Percentiles rank a stretch among this genome's conserved stretches.
These are phyloP conservation scores for Cordyceps cicadae DNA, from an alignment of 2,329 filamentous ascomycete genomes.

Conservation along the genomic window DNA sequence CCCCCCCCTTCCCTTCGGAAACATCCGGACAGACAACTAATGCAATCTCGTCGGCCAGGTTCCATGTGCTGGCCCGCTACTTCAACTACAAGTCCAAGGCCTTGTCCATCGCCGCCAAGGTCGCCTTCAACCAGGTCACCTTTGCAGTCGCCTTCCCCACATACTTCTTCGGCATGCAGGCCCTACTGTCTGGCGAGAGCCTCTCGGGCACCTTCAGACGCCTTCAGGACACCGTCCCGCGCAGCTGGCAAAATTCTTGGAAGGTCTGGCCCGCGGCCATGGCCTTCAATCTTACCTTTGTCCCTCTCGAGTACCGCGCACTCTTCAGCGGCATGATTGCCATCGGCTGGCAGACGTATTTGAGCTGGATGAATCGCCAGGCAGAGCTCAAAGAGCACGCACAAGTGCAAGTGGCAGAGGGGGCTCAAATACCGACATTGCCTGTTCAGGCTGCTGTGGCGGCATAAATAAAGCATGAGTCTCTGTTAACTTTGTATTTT, in stretches of 20 bases:
- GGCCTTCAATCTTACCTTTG: conserved; percentile 78
- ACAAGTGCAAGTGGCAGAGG: background rate
- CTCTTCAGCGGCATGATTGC: conserved; percentile 73
- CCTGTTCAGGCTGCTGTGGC: background rate
- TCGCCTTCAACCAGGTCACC: conserved; percentile 66
- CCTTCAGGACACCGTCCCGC: conserved; percentile 66
- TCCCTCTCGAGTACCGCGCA: conserved; percentile 69
- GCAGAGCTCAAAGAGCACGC: conserved; percentile 45
- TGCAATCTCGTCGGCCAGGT: conserved; percentile 39
- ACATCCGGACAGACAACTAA: background rate
- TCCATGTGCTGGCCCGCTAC: conserved; percentile 66
- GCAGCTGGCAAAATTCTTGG: conserved; percentile 66
- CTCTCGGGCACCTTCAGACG: conserved; percentile 58
- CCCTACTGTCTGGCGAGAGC: conserved; percentile 61
- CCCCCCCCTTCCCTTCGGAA: background rate
- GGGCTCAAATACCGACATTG: background rate
- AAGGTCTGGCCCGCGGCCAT: conserved; percentile 87
- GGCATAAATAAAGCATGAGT: background rate
- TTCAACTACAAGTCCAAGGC: conserved; percentile 77
- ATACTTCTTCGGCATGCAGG: conserved; percentile 77
- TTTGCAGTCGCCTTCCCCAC: conserved; percentile 80
- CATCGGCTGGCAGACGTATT: conserved; percentile 87
- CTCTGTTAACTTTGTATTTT: no score
- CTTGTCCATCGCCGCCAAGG: conserved; percentile 66
- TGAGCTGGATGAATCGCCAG: conserved; percentile 68